Evolutionary conservation across 2,329 filamentous ascomycete genomes (phyloP), one percentile per base, ranked within the genome.

Genomic region (Orbilia ellipsospora): DNA sequence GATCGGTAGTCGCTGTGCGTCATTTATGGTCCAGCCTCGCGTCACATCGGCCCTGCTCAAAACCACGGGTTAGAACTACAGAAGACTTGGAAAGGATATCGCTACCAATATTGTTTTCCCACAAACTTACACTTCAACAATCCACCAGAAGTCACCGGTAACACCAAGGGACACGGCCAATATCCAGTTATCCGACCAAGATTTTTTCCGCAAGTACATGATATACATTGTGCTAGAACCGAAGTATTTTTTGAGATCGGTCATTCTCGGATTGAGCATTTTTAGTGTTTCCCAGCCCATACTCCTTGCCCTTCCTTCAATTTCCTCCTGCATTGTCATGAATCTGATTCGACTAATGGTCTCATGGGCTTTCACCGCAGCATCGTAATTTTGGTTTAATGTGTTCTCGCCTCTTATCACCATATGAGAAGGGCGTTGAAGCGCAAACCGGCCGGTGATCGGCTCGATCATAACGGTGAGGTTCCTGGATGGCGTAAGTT

Each of bases 91-190:
- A 36, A 36, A 36, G 31, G 31, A 48, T 28, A 54, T 73, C 57
- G 73, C 62, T 54, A 15, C 3, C 36, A 18, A 45, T 6, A 8
- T 36, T 28, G 15, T 78, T 15, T 26, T 31, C 13, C 8, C 28
- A 20, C 7, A 61, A 48, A 73, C 86, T 83, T 83, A 89, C 86
- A 88, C 82, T 81, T 90, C 87, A 64, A 92, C 84, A 73, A 94
- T 84, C 89, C 90, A 94, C 92, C 92, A 96, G 76, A 86, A 87
- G 80, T 95, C 92, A 63, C 92, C 92, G 79, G 86, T 86, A 80
- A 91, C 85, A 80, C 90, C 89, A 81, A 93, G 86, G 62, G 89
- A 88, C 54, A 91, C 86, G 78, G 90, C 89, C 45, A 96, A 83
- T 77, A 90, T 88, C 92, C 92, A 97, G 62, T 87, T 84, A 13